Base-by-base conservation (phyloP, 2,329 filamentous ascomycete genomes). In the Penicillium sp. region DNA sequence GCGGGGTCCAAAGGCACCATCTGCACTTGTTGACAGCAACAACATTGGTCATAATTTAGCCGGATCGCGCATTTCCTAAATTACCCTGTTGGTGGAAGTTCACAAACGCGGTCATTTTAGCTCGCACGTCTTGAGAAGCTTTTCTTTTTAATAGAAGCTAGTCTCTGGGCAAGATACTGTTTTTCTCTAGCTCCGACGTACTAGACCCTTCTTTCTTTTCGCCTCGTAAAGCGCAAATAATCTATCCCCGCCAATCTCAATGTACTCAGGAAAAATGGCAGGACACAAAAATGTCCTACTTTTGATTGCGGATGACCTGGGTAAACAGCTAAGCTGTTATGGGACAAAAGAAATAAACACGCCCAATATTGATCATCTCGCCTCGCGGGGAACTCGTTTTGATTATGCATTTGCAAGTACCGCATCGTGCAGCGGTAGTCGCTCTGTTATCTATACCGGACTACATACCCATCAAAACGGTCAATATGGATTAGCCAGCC, bases 371-470 rank as follows among this genome's bases (percentile, higher is more conserved):
- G 77, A 80, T 57, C 23, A 28, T 0, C 71, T 80, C 8, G 77
- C 78, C 0, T 54, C 61, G 0, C 34, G 71, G 33, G 75, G 74
- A n/a, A 70, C 69, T 0, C 54, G 55, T 0, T 80, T 80, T 56
- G 64, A 66, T 18, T 63, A 67, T 26, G 56, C 59, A 2, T 61
- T 61, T 47, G 54, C 56, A n/a, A 61, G 56, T 29, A 61, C 59
- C 1, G 78, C 79, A 0, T 81, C 78, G 0, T 81, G 79, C 63
- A 79, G 76, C 51, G 75, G 73, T 28, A 79, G 74, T 57, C 73
- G 78, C 5, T 76, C 77, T 0, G 74, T 75, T 14, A 75, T 81
- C 19, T 81, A 81, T 62, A 81, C 78, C 0, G 79, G 79, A 3
- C 66, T 79, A 0, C 79, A 81, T 51, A 79, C 77, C 0, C 67